Evolutionary conservation across 2,329 filamentous ascomycete species (phyloP).

Genomic region (Pseudogymnoascus sp.): DNA sequence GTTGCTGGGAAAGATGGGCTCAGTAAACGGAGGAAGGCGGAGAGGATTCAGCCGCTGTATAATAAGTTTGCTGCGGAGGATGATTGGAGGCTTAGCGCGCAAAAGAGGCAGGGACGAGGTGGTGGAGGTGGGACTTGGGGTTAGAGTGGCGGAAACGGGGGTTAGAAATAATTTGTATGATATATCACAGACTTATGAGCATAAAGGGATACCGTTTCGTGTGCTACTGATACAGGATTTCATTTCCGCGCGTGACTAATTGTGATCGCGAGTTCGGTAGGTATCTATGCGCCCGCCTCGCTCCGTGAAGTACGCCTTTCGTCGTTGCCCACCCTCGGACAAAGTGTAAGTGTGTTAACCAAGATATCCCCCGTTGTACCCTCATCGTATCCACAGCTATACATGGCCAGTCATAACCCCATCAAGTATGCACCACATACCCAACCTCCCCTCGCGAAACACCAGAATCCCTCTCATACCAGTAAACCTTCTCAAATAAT

Average conservation of each 20-base stretch:
- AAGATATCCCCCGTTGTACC: background rate
- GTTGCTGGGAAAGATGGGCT: slow-evolving; percentile 79
- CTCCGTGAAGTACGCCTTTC: background rate
- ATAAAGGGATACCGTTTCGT: background rate
- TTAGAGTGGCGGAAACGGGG: slow-evolving; percentile 28
- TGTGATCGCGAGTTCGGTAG: slow-evolving; percentile 2
- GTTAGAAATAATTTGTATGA: background rate
- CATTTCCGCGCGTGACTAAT: slow-evolving; percentile 8
- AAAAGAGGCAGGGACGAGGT: slow-evolving; percentile 73
- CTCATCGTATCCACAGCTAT: background rate
- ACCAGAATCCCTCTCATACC: background rate
- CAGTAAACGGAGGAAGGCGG: slow-evolving; percentile 85
- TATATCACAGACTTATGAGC: slow-evolving; percentile 1
- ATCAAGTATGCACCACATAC: background rate
- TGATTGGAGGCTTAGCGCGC: slow-evolving; percentile 87
- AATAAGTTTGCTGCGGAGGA: slow-evolving; percentile 89
- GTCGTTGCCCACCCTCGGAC: background rate
- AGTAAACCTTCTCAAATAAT: background rate
- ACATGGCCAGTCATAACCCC: slow-evolving; percentile 4
- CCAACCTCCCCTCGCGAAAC: background rate
- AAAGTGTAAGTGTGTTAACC: slow-evolving; percentile 1
- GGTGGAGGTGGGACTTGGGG: slow-evolving; percentile 94
- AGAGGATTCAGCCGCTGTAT: slow-evolving; percentile 90
- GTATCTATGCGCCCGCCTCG: background rate
- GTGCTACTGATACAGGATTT: slow-evolving; percentile 8